A percentile compares a stretch with the other conserved stretches of the same genome.
Conservation (phyloP, 768 basidiomycete genomes). For the Podaxis sp. region DNA sequence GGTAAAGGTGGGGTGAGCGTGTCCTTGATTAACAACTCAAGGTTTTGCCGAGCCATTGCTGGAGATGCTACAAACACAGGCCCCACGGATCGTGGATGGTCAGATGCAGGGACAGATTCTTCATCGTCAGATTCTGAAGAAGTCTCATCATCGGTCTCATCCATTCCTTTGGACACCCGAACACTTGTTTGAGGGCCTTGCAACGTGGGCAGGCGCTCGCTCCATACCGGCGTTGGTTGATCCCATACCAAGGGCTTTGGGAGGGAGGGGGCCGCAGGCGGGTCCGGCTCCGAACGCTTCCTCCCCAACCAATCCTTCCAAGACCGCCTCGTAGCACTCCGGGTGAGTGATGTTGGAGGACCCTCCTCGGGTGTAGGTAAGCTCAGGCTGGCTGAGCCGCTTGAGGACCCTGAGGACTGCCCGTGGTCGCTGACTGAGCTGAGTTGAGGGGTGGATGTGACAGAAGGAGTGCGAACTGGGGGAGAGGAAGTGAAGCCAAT, state of each 20-base stretch:
- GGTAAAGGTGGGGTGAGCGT: conserved; percentile 40
- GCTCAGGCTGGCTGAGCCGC: conserved; percentile 53
- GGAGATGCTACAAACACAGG: conserved; percentile 25
- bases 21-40: conserved; percentile 45
- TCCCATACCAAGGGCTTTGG: conserved; percentile 32
- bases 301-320: conserved; percentile 60
- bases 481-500: conserved; percentile 12
- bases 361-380: conserved; percentile 66
- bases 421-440: conserved; percentile 37
- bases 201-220: conserved; percentile 14
- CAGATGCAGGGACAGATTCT: conserved; percentile 12
- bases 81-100: conserved; percentile 14
- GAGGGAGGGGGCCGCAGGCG: conserved; percentile 20
- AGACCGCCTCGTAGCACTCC: conserved; percentile 40
- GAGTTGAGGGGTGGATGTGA: conserved; percentile 31
- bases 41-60: conserved; percentile 35
- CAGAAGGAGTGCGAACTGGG: conserved; percentile 21
- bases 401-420: conserved; percentile 62
- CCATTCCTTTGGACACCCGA: background rate
- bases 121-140: conserved; percentile 35
- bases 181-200: conserved; percentile 1
- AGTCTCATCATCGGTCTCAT: conserved; percentile 5
- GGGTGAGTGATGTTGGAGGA: conserved; percentile 27
- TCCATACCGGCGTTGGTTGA: conserved; percentile 17
- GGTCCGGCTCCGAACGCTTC: conserved; percentile 25